These are phyloP conservation scores for Pythium dissotocum DNA, from an alignment of 352 stramenopile species.

Conservation along the genomic window DNA sequence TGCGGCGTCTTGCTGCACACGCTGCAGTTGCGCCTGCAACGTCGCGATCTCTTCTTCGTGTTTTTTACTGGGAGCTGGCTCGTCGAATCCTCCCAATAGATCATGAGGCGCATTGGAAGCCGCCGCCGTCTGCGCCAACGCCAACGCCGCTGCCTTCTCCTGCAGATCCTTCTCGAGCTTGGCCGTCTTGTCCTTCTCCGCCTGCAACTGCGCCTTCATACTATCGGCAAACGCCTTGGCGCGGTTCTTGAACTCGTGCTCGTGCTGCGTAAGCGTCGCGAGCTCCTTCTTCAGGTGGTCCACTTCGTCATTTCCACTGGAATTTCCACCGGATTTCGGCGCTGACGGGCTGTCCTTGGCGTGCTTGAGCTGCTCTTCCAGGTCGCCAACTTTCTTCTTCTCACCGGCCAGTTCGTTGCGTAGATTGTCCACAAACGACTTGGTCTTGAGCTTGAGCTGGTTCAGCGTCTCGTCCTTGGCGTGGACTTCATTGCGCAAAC, in stretches of 20 bases:
- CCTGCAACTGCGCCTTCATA: slow-evolving; percentile 64
- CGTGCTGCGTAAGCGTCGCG: slow-evolving; percentile 35
- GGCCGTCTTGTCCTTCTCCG: slow-evolving; percentile 56
- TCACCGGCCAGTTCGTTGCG: slow-evolving; percentile 54
- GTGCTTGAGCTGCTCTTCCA: slow-evolving; percentile 56
- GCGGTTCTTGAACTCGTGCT: slow-evolving; percentile 66
- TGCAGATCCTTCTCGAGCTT: slow-evolving; percentile 55
- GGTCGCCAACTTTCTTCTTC: slow-evolving; percentile 64
- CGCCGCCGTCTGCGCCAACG: slow-evolving; percentile 8
- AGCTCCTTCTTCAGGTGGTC: slow-evolving; percentile 40
- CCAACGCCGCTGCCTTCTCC: slow-evolving; percentile 40
- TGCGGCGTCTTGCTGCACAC: slow-evolving; percentile 15
- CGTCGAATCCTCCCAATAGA: slow-evolving; percentile 13
- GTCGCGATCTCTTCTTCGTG: slow-evolving; percentile 41
- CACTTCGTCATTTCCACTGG: slow-evolving; percentile 29
- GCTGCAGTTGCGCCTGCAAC: slow-evolving; percentile 40
- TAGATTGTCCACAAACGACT: slow-evolving; percentile 83
- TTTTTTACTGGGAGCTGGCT: slow-evolving; percentile 20
- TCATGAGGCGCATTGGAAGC: slow-evolving; percentile 22
- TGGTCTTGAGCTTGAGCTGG: slow-evolving; percentile 83
- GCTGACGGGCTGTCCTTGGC: slow-evolving; percentile 14
- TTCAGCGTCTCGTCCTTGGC: slow-evolving; percentile 82
- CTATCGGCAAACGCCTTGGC: slow-evolving; percentile 69
- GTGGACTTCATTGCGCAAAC: slow-evolving; percentile 54
- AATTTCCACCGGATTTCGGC: neutral